phyloP scores from a whole-genome alignment of 2,329 filamentous ascomycete species.

The Aspergillus fumigatus region DNA sequence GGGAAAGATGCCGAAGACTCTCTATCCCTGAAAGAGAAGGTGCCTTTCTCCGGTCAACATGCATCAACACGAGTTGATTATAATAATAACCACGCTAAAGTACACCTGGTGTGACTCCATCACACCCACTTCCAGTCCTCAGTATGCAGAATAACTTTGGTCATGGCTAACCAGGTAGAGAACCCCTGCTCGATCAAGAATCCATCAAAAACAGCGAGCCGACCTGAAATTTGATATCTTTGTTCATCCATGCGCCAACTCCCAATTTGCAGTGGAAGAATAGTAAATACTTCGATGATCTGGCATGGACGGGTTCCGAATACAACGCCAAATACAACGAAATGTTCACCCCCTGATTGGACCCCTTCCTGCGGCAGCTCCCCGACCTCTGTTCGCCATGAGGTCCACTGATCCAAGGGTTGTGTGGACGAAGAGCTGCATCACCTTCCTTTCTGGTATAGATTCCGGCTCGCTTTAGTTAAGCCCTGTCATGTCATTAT shows the following conservation, averaged over 20 bases:
- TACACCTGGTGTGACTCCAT: background rate
- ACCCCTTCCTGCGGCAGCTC: background rate
- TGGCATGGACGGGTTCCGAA: background rate
- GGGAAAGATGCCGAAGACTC: background rate
- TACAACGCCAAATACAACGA: background rate
- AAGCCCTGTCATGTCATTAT: background rate
- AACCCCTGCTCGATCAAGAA: background rate
- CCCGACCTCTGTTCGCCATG: background rate
- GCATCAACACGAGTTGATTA: no score
- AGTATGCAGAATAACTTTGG: background rate
- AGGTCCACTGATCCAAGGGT: background rate
- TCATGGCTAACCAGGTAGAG: background rate
- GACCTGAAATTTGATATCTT: background rate
- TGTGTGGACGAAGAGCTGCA: slow-evolving; percentile 2
- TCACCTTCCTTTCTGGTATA: slow-evolving; percentile 12
- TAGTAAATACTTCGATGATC: background rate
- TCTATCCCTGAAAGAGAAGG: background rate
- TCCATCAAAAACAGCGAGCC: background rate
- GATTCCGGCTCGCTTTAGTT: background rate
- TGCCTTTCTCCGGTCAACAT: background rate
- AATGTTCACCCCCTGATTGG: background rate
- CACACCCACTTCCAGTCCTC: background rate
- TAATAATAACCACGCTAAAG: background rate
- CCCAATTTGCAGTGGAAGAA: background rate
- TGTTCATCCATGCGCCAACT: background rate